Conservation (phyloP, 2,329 filamentous ascomycete species). For the Diplodia seriata region DNA sequence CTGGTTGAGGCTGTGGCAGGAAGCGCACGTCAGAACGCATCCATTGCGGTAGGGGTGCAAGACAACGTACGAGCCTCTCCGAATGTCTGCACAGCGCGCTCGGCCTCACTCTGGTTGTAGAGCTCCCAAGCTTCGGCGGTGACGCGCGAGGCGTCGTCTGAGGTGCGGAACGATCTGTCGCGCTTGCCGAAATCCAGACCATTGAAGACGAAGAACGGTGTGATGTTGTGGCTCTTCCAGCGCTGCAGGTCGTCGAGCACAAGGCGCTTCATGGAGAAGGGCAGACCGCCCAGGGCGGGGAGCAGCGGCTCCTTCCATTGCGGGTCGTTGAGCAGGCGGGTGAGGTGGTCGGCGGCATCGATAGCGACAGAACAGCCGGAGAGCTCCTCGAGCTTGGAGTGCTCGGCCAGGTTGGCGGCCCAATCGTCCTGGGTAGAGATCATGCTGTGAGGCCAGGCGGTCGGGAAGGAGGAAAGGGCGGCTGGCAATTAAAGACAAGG, state of each 20-base stretch:
- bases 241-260: slow-evolving; percentile 78
- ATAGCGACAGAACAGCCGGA: slow-evolving; percentile 79
- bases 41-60: no score
- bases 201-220: slow-evolving; percentile 90
- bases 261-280: slow-evolving; percentile 75
- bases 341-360: slow-evolving; percentile 88
- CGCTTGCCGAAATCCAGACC: slow-evolving; percentile 81
- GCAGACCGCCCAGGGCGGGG: slow-evolving; percentile 86
- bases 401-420: slow-evolving; percentile 61
- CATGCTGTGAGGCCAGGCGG: slow-evolving; percentile 42
- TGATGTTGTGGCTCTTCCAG: slow-evolving; percentile 73
- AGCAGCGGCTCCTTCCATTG: slow-evolving; percentile 85
- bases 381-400: slow-evolving; percentile 71
- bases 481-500: slow-evolving; percentile 32
- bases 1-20: slow-evolving; percentile 46
- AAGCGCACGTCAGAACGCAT: slow-evolving; percentile 36
- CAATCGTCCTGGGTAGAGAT: slow-evolving; percentile 63
- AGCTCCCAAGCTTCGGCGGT: slow-evolving; percentile 84
- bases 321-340: slow-evolving; percentile 70
- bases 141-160: slow-evolving; percentile 69
- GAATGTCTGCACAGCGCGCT: slow-evolving; percentile 84
- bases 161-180: slow-evolving; percentile 66
- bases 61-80: slow-evolving; percentile 72
- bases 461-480: slow-evolving; percentile 15
- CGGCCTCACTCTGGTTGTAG: slow-evolving; percentile 81